Percentiles rank a stretch among this genome's conserved stretches.
Conservation (phyloP, 768 basidiomycete species). For the Agaricus subrufescens region DNA sequence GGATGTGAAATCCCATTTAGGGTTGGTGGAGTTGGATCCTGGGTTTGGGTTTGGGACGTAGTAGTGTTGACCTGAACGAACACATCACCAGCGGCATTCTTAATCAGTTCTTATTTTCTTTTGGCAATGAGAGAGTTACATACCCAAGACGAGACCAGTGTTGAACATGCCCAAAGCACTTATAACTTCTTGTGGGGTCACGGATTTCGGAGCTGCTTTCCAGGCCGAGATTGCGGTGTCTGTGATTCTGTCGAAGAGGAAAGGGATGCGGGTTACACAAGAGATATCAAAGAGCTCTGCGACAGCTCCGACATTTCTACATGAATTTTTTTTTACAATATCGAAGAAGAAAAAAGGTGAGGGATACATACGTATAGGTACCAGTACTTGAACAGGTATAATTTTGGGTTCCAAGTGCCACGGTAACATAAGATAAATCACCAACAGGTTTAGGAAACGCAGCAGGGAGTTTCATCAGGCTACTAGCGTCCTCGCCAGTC, state of each 20-base stretch:
- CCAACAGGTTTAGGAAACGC: slow-evolving; percentile 30
- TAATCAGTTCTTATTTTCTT: no score
- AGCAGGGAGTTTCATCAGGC: slow-evolving; percentile 21
- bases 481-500: slow-evolving; percentile 17
- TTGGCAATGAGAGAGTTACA: not conserved
- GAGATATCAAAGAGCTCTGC: slow-evolving; percentile 53
- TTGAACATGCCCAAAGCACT: slow-evolving; percentile 10
- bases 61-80: slow-evolving; percentile 43
- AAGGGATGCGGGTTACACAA: slow-evolving; percentile 32
- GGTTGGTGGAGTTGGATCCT: slow-evolving; percentile 31
- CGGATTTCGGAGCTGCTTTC: slow-evolving; percentile 16
- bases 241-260: slow-evolving; percentile 20
- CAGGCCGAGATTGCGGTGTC: slow-evolving; percentile 18
- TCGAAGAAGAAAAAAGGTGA: not conserved
- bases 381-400: slow-evolving; percentile 45
- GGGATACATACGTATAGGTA: slow-evolving; percentile 38
- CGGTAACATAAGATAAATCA: slow-evolving; percentile 33
- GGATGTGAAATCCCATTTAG: slow-evolving; percentile 47
- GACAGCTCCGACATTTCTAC: slow-evolving; percentile 44
- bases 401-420: slow-evolving; percentile 50
- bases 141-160: slow-evolving; percentile 26
- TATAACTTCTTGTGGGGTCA: slow-evolving; percentile 16
- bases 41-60: slow-evolving; percentile 47
- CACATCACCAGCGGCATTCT: no score
- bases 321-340: not conserved